A percentile compares a stretch with the other conserved stretches of the same genome.
Conservation (phyloP, 1,139 yeast species). For the Eremothecium cymbalariae region DNA sequence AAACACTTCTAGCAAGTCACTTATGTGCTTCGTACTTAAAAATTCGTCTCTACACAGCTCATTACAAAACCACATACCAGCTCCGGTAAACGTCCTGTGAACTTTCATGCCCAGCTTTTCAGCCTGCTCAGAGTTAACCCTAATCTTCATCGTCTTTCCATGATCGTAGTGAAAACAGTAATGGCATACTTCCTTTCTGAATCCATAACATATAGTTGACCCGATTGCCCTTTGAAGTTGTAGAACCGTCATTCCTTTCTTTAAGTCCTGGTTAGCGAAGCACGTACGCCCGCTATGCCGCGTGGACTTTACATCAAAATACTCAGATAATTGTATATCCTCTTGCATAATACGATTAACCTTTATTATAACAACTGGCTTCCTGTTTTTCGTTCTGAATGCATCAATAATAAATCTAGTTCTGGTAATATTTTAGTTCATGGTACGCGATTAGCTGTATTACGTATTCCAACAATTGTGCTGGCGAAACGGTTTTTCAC, state of each 20-base stretch:
- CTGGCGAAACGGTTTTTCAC: too few species aligned
- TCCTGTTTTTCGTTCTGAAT: too few species aligned
- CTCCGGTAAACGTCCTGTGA: conserved; percentile 29
- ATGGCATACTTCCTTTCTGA: conserved; percentile 59
- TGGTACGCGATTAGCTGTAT: too few species aligned
- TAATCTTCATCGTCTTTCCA: conserved; percentile 43
- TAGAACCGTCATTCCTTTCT: conserved; percentile 38
- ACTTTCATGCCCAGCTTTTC: conserved; percentile 7
- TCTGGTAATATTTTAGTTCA: too few species aligned
- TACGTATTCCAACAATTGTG: too few species aligned
- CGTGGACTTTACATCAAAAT: conserved; percentile 38
- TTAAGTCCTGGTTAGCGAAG: conserved; percentile 40
- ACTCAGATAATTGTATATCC: conserved; percentile 10
- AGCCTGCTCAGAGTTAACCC: conserved; percentile 18
- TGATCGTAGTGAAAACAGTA: conserved; percentile 45
- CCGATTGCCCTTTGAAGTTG: conserved; percentile 40
- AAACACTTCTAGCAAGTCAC: conserved; percentile 24
- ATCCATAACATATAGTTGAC: conserved; percentile 44
- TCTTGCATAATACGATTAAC: too few species aligned
- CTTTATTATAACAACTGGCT: too few species aligned
- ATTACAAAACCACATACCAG: conserved; percentile 51
- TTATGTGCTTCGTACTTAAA: conserved; percentile 25
- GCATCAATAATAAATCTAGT: too few species aligned
- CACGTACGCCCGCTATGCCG: conserved; percentile 61
- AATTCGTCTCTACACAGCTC: conserved; percentile 39